A percentile compares a stretch with the other conserved stretches of the same genome.
phyloP scores from a whole-genome alignment of 345 rosid genomes.

The Syzygium oleosum region DNA sequence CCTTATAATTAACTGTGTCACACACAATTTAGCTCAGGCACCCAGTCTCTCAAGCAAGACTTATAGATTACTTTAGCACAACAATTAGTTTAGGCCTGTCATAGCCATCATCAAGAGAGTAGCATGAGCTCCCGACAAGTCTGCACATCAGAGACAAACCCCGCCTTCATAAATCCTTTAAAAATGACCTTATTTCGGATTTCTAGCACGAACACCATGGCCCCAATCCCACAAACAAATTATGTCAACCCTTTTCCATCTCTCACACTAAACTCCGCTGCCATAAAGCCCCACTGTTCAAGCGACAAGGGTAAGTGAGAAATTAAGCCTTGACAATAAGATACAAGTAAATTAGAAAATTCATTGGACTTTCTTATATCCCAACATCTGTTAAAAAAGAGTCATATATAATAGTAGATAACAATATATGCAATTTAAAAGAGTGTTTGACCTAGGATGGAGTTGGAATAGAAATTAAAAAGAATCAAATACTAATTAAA shows the following conservation, averaged over 20 bases:
- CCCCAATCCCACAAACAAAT: accelerated
- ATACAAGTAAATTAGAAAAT: too few relatives aligned
- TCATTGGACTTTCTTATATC: not conserved
- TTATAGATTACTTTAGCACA: not conserved
- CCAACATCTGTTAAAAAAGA: not conserved
- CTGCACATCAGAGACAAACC: not conserved
- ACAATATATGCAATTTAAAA: not conserved
- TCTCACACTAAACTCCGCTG: not conserved
- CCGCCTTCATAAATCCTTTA: not conserved
- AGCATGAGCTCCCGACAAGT: not conserved
- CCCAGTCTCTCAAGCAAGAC: not conserved
- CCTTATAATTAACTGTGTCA: not conserved
- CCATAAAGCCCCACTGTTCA: not conserved
- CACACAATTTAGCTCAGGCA: not conserved
- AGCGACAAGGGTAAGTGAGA: not conserved
- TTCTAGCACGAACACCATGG: not conserved
- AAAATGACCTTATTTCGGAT: not conserved
- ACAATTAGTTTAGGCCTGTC: not conserved
- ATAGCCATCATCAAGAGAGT: not conserved
- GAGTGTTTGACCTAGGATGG: not conserved
- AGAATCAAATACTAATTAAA: not conserved
- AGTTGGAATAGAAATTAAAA: too few relatives aligned
- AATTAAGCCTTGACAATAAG: not conserved
- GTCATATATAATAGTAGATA: not conserved
- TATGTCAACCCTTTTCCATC: not conserved